Base-by-base conservation (phyloP, 768 basidiomycete genomes). In the Suillus tomentosus region DNA sequence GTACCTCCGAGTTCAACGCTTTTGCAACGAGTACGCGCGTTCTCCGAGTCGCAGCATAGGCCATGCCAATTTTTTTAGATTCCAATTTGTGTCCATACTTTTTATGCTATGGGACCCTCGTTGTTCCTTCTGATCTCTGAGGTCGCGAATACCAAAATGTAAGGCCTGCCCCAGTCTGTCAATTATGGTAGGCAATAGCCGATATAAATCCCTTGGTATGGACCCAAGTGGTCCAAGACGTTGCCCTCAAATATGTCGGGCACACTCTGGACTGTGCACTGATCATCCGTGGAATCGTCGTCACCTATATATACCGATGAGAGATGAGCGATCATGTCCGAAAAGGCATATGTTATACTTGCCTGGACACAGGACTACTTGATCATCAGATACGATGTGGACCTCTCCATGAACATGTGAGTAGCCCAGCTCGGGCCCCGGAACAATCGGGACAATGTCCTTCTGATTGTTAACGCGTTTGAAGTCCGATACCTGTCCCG, bases 391-490 rank as follows among this genome's bases (percentile, higher is more conserved):
- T 39, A 84, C 60, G 54, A 88, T 83, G 66, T 81, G 79, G n/a
- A 81, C 68, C 61, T 83, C 82, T 8, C 79, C 79, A 24, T 65
- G 66, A 15, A 73, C 71, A 22, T 74, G 71, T 5, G 68, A 83
- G 73, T 80, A 89, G 60, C 82, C 84, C 64, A 86, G 68, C 62
- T 73, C 76, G 24, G 79, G 76, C 2, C 79, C 82, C 8, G 87
- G 87, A 10, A 88, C 78, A 64, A 84, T 87, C 31, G 88, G 87
- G 51, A 89, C 76, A 34, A 79, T 64, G 67, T 85, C 82, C 17
- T 68, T 72, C 60, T 62, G 39, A 22, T 75, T 71, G 62, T 74
- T 74, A 39, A 74, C 66, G 39, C 74, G 67, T 63, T 64, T 70
- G 60, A 72, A 70, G 66, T 74, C 65, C 6, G 66, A 53, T 40